Conservation (phyloP, 179 eudicot species). For the Corrigiola litoralis region DNA sequence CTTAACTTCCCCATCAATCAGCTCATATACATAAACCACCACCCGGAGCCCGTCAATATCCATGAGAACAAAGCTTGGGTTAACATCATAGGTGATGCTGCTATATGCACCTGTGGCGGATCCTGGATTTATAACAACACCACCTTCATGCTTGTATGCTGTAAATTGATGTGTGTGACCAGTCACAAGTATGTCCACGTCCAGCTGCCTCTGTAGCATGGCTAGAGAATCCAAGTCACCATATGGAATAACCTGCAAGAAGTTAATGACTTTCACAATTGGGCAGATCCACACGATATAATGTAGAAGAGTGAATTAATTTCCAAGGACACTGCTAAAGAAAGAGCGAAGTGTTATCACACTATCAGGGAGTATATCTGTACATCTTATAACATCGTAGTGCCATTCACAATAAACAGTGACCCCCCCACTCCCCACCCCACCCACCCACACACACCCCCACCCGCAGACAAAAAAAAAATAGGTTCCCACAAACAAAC, state of each 20-base stretch:
- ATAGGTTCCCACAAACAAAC: too few species aligned
- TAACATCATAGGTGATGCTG: constrained; percentile 91
- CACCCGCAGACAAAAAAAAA: too few species aligned
- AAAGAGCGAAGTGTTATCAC: too few species aligned
- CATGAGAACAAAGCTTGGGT: constrained; percentile 98
- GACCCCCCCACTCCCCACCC: too few species aligned
- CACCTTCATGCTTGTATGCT: constrained; percentile 98
- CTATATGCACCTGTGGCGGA: constrained; percentile 97
- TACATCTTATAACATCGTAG: too few species aligned
- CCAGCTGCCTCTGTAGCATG: constrained; percentile 95
- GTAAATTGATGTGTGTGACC: constrained; percentile 98
- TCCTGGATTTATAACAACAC: constrained; percentile 96
- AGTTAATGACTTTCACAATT: not conserved
- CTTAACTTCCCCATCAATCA: constrained; percentile 98
- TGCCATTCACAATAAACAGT: too few species aligned
- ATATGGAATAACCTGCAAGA: constrained; percentile 76
- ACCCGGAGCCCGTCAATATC: constrained; percentile 94
- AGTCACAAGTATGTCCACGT: constrained; percentile 91
- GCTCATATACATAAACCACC: constrained; percentile 95
- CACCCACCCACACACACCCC: too few species aligned
- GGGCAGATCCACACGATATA: too few species aligned
- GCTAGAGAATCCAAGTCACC: constrained; percentile 95
- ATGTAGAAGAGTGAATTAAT: too few species aligned
- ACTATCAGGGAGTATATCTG: too few species aligned
- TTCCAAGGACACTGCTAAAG: too few species aligned